Evolutionary conservation across 164 flowering plant genomes (phyloP), one percentile per base, ranked within the genome.

Genomic region (Stephania yunnanensis): DNA sequence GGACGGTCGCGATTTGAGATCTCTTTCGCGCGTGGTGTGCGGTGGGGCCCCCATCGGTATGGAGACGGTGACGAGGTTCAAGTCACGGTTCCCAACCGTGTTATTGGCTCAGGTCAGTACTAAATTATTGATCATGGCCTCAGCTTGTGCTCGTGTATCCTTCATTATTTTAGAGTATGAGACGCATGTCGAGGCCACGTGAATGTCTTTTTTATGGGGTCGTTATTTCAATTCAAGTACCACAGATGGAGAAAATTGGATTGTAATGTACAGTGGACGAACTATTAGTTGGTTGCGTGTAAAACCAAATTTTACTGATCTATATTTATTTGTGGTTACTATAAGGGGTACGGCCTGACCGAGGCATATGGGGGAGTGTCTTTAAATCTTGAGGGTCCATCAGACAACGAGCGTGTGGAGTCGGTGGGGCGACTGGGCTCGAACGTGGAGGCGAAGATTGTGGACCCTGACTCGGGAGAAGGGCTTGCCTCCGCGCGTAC

Each of bases 1-100:
- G 42, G 75, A 42, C 2, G 79, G 82, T 74, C 83, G 75, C 73
- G 91, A 93, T 73, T 79, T 93, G 73, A 87, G 89, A 42, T 93
- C 97, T 10, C 84, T 92, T 5, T 74, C 73, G 77, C 0, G 6
- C 29, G 68, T 95, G 20, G 91, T 86, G 0, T 84, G 83, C 68
- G 97, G 99, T 22, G 99, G 99, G 0, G 98, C 99, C 1, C 94
- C 98, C 61, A 87, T 95, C 1, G 88, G 96, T 3, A 86, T 83
- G 83, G 96, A 91, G 77, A 87, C 85, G 3, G 69, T 84, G 0
- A 85, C 82, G 76, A 73, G 80, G 76, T 95, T 95, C 85, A 69
- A 7, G 15, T 81, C 76, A 4, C 84, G 85, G 69, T 95, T 93
- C 58, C 85, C 85, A 3, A 4, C 68, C 50, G 82, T 82, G 44